Percentiles rank a stretch among this genome's conserved stretches.
Conservation (phyloP, 2,329 filamentous ascomycete species). For the Xylaria sp. region DNA sequence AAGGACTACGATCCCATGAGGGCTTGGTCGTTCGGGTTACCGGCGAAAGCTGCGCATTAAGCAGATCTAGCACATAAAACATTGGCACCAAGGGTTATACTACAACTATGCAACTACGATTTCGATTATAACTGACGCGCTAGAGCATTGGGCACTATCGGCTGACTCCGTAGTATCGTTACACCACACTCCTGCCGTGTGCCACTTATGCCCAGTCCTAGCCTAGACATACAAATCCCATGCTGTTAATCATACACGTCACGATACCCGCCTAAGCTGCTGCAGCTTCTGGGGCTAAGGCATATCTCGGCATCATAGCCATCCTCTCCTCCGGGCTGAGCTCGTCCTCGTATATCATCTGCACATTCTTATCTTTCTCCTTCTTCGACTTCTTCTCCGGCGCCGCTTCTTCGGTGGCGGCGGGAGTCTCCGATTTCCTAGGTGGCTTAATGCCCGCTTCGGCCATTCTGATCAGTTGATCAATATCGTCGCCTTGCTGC, state of each 20-base stretch:
- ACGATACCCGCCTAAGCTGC: constrained; percentile 11
- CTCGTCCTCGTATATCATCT: constrained; percentile 83
- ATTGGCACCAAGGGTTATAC: too few relatives aligned
- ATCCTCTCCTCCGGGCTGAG: constrained; percentile 89
- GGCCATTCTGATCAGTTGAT: constrained; percentile 68
- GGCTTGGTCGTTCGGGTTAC: too few relatives aligned
- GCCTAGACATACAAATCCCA: background rate
- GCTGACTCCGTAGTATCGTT: background rate
- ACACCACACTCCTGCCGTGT: background rate
- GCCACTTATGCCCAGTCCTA: background rate
- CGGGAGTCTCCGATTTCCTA: constrained; percentile 44
- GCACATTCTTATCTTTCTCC: constrained; percentile 68
- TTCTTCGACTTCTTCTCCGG: constrained; percentile 72
- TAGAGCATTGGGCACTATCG: background rate
- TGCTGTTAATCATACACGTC: constrained; percentile 9
- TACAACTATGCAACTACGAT: background rate
- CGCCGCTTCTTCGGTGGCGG: constrained; percentile 48
- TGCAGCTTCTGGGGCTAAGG: constrained; percentile 58
- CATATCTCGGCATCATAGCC: constrained; percentile 78
- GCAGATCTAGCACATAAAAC: background rate
- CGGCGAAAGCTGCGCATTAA: background rate
- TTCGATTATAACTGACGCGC: background rate
- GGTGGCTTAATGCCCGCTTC: constrained; percentile 63
- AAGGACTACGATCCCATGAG: too few relatives aligned
- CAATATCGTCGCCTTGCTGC: constrained; percentile 64